Conservation (phyloP, 1,139 yeast genomes). For the Debaryomyces nepalensis region DNA sequence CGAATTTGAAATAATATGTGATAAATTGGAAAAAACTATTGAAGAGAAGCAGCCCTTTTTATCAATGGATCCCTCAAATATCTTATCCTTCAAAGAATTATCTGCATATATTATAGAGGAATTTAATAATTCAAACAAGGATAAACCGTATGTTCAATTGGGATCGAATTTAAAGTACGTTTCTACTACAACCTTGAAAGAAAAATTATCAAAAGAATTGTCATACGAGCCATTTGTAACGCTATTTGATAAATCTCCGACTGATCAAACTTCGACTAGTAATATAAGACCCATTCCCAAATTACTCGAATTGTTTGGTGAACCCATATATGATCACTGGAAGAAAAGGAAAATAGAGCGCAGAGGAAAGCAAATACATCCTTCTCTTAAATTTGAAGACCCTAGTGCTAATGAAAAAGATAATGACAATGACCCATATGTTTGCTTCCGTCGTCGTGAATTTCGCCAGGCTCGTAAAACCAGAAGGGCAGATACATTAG, state of each 20-base stretch:
- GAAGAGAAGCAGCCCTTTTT: conserved; percentile 87
- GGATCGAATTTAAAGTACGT: conserved; percentile 41
- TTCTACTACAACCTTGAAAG: conserved; percentile 43
- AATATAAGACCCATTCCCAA: conserved; percentile 51
- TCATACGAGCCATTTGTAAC: conserved; percentile 47
- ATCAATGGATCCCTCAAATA: conserved; percentile 79
- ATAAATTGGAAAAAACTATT: conserved; percentile 73
- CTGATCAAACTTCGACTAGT: conserved; percentile 27
- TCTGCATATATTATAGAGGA: conserved; percentile 51
- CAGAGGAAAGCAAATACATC: conserved; percentile 73
- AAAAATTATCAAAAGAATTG: conserved; percentile 44
- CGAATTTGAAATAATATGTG: conserved; percentile 82
- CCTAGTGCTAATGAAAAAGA: conserved; percentile 79
- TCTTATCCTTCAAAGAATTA: conserved; percentile 73
- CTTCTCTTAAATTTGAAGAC: conserved; percentile 82
- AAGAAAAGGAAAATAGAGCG: conserved; percentile 69
- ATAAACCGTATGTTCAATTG: conserved; percentile 34
- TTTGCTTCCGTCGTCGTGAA: conserved; percentile 94
- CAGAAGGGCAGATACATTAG: conserved; percentile 89
- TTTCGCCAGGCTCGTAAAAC: conserved; percentile 96
- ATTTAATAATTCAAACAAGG: conserved; percentile 28
- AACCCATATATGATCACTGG: conserved; percentile 80
- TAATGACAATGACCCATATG: conserved; percentile 89
- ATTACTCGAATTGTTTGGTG: conserved; percentile 68
- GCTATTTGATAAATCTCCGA: conserved; percentile 54